Evolutionary conservation across 2,329 filamentous ascomycete genomes (phyloP), one percentile per base, ranked within the genome.

Genomic region (Phoma herbarum): DNA sequence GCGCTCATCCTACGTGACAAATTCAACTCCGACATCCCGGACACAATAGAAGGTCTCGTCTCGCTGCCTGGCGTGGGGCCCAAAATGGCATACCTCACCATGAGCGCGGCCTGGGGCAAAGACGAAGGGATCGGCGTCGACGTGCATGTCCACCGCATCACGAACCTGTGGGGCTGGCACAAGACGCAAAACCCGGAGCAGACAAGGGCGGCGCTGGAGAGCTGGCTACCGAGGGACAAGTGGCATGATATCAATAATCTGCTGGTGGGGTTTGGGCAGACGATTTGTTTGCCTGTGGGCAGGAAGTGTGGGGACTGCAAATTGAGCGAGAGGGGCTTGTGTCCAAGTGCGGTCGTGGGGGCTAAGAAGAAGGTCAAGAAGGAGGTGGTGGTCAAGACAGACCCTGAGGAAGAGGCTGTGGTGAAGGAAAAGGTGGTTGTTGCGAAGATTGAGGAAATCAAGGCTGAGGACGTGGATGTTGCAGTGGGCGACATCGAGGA

Each of bases 191-290:
- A 82, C 12, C 93, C 93, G 0, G 93, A 97, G 80, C 90, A 91
- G 74, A 96, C 93, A 28, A 84, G 93, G 42, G 79, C 83, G 52
- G 86, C 87, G 31, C 81, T 97, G 58, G 86, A 97, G 80, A 83
- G 83, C 16, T 97, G 93, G 93, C 80, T 97, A 68, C 93, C 93
- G 2, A 85, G 78, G 59, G 91, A 96, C 49, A 88, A 86, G 70
- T 97, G 93, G 93, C 90, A 91, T 76, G 92, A 96, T 78, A 96
- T 97, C 75, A 97, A 97, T 77, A 88, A 89, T 79, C 78, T 97
- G 76, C 83, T 97, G 37, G 93, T 97, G 29, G 93, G 93, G 0
- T 83, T 96, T 61, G 93, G 93, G 0, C 93, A 97, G 83, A 91
- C 88, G 1, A 87, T 95, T 22, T 97, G 93, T 74, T 80, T 92